A percentile compares a stretch with the other conserved stretches of the same genome.
Evolutionary conservation across 108 stramenopile genomes (phyloP).

Genomic region (Fragilariopsis cylindrus): DNA sequence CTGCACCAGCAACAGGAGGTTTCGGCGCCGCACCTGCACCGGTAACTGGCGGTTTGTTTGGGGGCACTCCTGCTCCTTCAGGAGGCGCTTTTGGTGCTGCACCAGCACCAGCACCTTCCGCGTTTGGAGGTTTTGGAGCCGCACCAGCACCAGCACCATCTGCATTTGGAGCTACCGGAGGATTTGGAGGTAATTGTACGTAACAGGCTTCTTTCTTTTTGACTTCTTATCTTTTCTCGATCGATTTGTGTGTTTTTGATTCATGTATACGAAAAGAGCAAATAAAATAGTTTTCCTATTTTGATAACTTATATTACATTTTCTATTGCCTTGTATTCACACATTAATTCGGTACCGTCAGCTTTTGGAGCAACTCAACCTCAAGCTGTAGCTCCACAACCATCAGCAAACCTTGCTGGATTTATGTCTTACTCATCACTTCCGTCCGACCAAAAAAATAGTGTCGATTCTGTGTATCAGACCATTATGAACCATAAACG

Average conservation of each 20-base stretch:
- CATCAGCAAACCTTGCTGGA: slow-evolving; percentile 50
- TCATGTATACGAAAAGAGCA: too few species aligned
- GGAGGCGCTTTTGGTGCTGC: slow-evolving; percentile 60
- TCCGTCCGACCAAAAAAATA: slow-evolving; percentile 59
- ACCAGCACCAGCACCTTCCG: slow-evolving; percentile 61
- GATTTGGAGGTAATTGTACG: slow-evolving; percentile 22
- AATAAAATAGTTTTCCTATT: too few species aligned
- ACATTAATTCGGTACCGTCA: slow-evolving; percentile 13
- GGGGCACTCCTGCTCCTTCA: slow-evolving; percentile 48
- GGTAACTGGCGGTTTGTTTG: slow-evolving; percentile 58
- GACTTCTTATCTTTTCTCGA: slow-evolving; percentile 11
- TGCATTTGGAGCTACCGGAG: neutral
- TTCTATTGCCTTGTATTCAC: slow-evolving; percentile 36
- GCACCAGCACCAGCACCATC: slow-evolving; percentile 45
- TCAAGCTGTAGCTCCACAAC: slow-evolving; percentile 24
- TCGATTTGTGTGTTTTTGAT: slow-evolving; percentile 26
- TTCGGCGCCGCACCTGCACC: slow-evolving; percentile 56
- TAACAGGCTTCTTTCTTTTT: slow-evolving; percentile 36
- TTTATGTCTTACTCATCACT: slow-evolving; percentile 61
- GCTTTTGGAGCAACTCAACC: slow-evolving; percentile 46
- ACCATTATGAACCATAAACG: slow-evolving; percentile 81
- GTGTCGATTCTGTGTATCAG: slow-evolving; percentile 71
- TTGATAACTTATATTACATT: neutral
- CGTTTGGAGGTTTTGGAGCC: slow-evolving; percentile 50
- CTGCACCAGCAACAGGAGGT: slow-evolving; percentile 31